Evolutionary conservation across 2,329 filamentous ascomycete genomes (phyloP).

Genomic region (Colletotrichum sp.): DNA sequence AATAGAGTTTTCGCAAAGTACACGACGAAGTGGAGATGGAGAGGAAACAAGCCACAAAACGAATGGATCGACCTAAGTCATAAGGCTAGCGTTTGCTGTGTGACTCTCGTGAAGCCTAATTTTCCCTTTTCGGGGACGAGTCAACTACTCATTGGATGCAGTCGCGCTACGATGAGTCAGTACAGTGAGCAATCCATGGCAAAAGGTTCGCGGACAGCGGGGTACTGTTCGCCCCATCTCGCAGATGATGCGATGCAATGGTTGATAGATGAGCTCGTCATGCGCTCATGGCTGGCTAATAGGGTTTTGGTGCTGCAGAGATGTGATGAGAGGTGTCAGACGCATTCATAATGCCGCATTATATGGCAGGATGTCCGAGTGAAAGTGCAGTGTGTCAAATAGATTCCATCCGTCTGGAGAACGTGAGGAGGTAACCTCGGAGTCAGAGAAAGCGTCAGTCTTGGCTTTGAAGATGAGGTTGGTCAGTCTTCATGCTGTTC

Average conservation of each 20-base stretch:
- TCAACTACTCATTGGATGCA: not conserved
- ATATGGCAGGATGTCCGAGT: accelerated
- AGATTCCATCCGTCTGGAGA: too few relatives aligned
- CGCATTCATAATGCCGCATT: accelerated
- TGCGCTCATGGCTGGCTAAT: not conserved
- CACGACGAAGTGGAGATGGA: not conserved
- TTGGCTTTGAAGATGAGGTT: too few relatives aligned
- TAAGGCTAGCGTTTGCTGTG: not conserved
- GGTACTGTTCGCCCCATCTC: not conserved
- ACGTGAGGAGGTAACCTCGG: too few relatives aligned
- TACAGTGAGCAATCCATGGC: accelerated
- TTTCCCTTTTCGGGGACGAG: not conserved
- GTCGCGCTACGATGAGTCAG: not conserved
- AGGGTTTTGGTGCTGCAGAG: too few relatives aligned
- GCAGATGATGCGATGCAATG: not conserved
- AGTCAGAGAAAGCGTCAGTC: too few relatives aligned
- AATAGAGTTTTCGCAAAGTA: not conserved
- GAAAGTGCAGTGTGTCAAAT: too few relatives aligned
- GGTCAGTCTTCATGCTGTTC: too few relatives aligned
- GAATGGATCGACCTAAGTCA: not conserved
- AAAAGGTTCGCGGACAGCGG: too few relatives aligned
- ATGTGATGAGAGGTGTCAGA: accelerated
- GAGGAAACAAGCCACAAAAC: not conserved
- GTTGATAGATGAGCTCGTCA: not conserved
- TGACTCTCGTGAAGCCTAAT: not conserved